These are phyloP conservation scores for Pseudogymnoascus sp. DNA, from an alignment of 2,329 filamentous ascomycete species.

Conservation along the genomic window DNA sequence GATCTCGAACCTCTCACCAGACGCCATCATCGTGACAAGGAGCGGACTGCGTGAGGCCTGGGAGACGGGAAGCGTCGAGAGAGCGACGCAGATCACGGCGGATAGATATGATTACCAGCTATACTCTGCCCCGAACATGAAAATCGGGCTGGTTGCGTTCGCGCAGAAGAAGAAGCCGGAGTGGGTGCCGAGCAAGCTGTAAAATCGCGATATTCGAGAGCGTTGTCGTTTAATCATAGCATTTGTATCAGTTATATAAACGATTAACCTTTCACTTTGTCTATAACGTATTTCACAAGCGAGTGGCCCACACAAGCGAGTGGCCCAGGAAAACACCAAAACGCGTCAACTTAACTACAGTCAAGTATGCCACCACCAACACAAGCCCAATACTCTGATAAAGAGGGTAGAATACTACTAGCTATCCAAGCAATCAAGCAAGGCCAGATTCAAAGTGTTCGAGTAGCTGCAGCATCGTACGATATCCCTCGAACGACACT, in stretches of 20 bases:
- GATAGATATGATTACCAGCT: slow-evolving; percentile 49
- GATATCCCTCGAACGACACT: too few species aligned
- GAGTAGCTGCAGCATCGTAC: too few species aligned
- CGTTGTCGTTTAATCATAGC: neutral
- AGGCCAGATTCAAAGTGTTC: too few species aligned
- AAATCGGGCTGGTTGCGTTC: slow-evolving; percentile 66
- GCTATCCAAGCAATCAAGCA: too few species aligned
- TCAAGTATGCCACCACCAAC: too few species aligned
- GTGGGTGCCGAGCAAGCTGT: slow-evolving; percentile 59
- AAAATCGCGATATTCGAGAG: slow-evolving; percentile 19
- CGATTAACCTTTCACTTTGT: neutral
- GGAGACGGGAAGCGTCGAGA: slow-evolving; percentile 53
- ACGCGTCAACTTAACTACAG: too few species aligned
- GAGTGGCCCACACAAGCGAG: too few species aligned
- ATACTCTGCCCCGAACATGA: slow-evolving; percentile 61
- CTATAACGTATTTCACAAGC: too few species aligned
- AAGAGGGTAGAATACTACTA: too few species aligned
- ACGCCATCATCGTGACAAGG: slow-evolving; percentile 63
- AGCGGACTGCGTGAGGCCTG: slow-evolving; percentile 64
- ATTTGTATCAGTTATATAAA: neutral
- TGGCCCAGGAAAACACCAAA: too few species aligned
- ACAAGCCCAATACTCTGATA: too few species aligned
- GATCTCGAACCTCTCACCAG: slow-evolving; percentile 60
- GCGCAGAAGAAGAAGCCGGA: slow-evolving; percentile 62
- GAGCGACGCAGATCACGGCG: slow-evolving; percentile 50